A percentile compares a stretch with the other conserved stretches of the same genome.
phyloP scores from a whole-genome alignment of 1,139 yeast species.

The Zygotorulaspora mrakii region DNA sequence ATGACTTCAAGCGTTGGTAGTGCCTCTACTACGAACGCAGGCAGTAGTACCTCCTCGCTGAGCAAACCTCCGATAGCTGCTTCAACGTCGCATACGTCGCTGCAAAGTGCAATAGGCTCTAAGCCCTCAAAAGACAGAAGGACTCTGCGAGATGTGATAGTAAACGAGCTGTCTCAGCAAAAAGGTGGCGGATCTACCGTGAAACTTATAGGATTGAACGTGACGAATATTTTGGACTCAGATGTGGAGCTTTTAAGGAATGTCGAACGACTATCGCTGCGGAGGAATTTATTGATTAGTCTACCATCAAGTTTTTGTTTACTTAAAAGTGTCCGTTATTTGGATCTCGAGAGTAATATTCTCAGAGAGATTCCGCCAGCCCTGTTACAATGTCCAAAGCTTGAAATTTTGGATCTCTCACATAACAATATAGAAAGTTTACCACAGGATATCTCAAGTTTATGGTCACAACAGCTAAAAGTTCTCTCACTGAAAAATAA shows the following conservation, averaged over 20 bases:
- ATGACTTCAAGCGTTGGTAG: conserved; percentile 1
- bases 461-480: conserved; percentile 44
- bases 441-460: conserved; percentile 42
- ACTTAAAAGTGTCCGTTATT: conserved; percentile 50
- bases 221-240: conserved; percentile 32
- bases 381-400: conserved; percentile 41
- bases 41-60: neutral
- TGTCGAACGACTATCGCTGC: conserved; percentile 53
- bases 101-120: neutral
- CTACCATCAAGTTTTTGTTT: conserved; percentile 49
- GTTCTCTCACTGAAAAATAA: conserved; percentile 65
- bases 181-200: conserved; percentile 24
- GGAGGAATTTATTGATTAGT: conserved; percentile 46
- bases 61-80: neutral
- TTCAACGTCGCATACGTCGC: neutral
- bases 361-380: conserved; percentile 52
- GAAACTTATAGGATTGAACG: conserved; percentile 30
- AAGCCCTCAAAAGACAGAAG: conserved; percentile 9
- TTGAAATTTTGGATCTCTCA: conserved; percentile 70
- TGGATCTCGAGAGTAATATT: conserved; percentile 63
- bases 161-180: conserved; percentile 22
- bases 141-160: conserved; percentile 13
- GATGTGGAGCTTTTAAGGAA: conserved; percentile 43
- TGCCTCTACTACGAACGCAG: neutral
- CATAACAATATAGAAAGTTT: conserved; percentile 47